These are phyloP conservation scores for Vitis riparia DNA, from an alignment of 164 flowering plant species.

Conservation along the genomic window DNA sequence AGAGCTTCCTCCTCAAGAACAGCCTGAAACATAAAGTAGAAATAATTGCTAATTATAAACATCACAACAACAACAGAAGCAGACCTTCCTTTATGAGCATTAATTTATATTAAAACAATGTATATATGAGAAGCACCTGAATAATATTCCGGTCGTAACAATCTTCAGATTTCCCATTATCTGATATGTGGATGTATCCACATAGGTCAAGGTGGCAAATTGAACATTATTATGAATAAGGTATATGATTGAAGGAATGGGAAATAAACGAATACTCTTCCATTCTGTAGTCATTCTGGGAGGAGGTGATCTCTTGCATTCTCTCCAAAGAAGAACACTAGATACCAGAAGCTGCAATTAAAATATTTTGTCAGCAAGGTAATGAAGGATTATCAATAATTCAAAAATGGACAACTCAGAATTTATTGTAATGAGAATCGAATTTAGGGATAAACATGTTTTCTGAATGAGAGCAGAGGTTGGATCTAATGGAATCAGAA, in stretches of 20 bases:
- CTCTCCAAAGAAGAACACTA: slow-evolving; percentile 81
- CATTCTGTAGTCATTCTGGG: slow-evolving; percentile 92
- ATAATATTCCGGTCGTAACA: slow-evolving; percentile 86
- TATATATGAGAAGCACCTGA: slow-evolving; percentile 57
- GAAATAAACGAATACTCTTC: slow-evolving; percentile 76
- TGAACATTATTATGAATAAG: slow-evolving; percentile 94
- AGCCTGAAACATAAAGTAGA: slow-evolving; percentile 46
- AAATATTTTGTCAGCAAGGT: too few relatives aligned
- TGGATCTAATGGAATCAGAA: neutral
- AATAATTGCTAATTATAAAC: neutral
- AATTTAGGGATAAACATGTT: neutral
- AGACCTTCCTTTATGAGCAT: too few relatives aligned
- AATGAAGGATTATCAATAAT: too few relatives aligned
- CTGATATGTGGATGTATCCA: slow-evolving; percentile 97
- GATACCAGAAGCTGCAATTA: slow-evolving; percentile 74
- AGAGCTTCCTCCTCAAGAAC: slow-evolving; percentile 76
- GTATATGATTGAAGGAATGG: slow-evolving; percentile 90
- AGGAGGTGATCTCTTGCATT: slow-evolving; percentile 43
- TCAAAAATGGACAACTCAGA: too few relatives aligned
- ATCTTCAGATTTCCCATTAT: slow-evolving; percentile 97
- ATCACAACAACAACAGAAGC: neutral
- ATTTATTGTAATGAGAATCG: neutral
- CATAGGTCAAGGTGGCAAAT: slow-evolving; percentile 88
- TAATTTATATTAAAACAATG: too few relatives aligned
- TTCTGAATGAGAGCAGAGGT: neutral